These are phyloP conservation scores for Otatea glauca DNA, from an alignment of 176 grass and related monocot species.

Conservation along the genomic window DNA sequence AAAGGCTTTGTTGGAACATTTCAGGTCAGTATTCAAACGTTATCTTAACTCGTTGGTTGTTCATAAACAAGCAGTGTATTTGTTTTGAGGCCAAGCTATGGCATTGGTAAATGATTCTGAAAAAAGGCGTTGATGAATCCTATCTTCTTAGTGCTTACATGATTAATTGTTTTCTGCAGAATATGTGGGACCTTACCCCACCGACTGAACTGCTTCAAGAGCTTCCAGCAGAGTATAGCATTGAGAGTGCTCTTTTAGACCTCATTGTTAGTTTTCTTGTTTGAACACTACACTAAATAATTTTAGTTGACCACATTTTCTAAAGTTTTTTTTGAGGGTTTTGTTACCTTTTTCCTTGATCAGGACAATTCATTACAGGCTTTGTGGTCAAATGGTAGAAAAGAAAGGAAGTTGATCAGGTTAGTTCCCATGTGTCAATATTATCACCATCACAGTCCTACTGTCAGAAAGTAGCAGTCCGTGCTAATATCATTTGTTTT, in stretches of 20 bases:
- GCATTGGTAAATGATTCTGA: not conserved
- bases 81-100: not conserved
- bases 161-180: not conserved
- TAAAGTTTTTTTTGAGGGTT: slow-evolving; percentile 6
- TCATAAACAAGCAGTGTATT: not conserved
- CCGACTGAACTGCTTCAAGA: slow-evolving; percentile 53
- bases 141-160: too few species aligned
- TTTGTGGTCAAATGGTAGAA: slow-evolving; percentile 53
- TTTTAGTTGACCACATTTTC: slow-evolving; percentile 3
- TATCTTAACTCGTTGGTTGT: not conserved
- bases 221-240: slow-evolving; percentile 62
- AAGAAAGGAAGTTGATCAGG: slow-evolving; percentile 51
- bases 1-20: slow-evolving; percentile 21
- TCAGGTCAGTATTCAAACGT: slow-evolving; percentile 27
- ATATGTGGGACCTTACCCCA: slow-evolving; percentile 66
- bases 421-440: slow-evolving; percentile 27
- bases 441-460: not conserved
- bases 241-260: slow-evolving; percentile 56
- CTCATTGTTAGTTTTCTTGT: slow-evolving; percentile 57
- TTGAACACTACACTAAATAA: slow-evolving; percentile 16
- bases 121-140: not conserved
- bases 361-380: slow-evolving; percentile 68
- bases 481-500: not conserved
- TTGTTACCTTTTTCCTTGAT: slow-evolving; percentile 28
- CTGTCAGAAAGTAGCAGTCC: not conserved